phyloP scores from a whole-genome alignment of 352 stramenopile species.

The Nothophytophthora sp. region DNA sequence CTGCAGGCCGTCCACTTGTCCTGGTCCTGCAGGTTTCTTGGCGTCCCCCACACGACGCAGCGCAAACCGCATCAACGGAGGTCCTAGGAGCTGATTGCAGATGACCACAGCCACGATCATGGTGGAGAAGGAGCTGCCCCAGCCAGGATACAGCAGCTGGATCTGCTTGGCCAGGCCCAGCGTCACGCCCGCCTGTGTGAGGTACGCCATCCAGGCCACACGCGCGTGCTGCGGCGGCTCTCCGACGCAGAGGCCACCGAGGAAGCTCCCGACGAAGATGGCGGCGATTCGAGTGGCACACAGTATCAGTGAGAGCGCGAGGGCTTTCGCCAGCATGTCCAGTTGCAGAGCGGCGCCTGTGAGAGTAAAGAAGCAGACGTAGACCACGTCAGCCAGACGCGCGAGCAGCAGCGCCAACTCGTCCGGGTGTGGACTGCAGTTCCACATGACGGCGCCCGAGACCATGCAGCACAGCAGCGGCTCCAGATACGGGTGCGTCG shows the following conservation, averaged over 20 bases:
- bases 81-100: conserved; percentile 66
- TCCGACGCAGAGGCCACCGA: conserved; percentile 44
- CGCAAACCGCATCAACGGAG: conserved; percentile 58
- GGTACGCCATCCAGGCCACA: conserved; percentile 77
- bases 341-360: conserved; percentile 65
- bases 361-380: conserved; percentile 80
- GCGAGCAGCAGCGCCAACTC: conserved; percentile 57
- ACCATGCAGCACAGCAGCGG: conserved; percentile 74
- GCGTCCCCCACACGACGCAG: conserved; percentile 53
- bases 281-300: conserved; percentile 51
- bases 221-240: conserved; percentile 48
- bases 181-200: conserved; percentile 69
- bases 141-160: conserved; percentile 67
- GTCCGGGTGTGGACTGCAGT: conserved; percentile 52
- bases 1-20: conserved; percentile 57
- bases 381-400: conserved; percentile 56
- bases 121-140: conserved; percentile 71
- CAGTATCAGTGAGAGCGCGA: conserved; percentile 53
- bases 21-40: conserved; percentile 49
- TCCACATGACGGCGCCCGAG: conserved; percentile 66
- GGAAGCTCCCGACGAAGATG: conserved; percentile 64
- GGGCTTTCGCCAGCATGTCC: conserved; percentile 63
- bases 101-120: conserved; percentile 79
- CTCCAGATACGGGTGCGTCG: conserved; percentile 65
- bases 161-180: conserved; percentile 74